phyloP scores from a whole-genome alignment of 495 filamentous ascomycete species.

The Penicillium crystallinum region DNA sequence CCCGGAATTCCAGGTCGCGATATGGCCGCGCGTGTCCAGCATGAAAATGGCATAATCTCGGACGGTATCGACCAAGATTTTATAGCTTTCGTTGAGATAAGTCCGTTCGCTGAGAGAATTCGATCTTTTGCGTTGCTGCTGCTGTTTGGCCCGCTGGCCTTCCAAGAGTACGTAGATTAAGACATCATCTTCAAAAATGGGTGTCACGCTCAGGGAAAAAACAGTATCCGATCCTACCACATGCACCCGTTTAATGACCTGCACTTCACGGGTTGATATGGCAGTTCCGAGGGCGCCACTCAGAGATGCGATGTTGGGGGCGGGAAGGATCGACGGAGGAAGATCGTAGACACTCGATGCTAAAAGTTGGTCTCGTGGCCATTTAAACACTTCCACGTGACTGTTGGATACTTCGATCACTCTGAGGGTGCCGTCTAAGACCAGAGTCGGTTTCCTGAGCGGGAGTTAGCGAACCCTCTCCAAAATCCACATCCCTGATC shows the following conservation, averaged over 20 bases:
- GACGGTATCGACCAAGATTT: slow-evolving; percentile 57
- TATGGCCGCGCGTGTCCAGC: slow-evolving; percentile 52
- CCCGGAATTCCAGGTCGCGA: slow-evolving; percentile 59
- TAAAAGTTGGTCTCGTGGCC: slow-evolving; percentile 35
- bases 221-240: slow-evolving; percentile 18
- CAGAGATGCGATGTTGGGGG: slow-evolving; percentile 33
- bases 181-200: slow-evolving; percentile 42
- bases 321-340: slow-evolving; percentile 29
- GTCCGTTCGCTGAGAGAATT: slow-evolving; percentile 32
- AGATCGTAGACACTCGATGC: slow-evolving; percentile 40
- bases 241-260: slow-evolving; percentile 28
- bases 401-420: slow-evolving; percentile 48
- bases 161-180: slow-evolving; percentile 48
- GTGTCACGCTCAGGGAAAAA: slow-evolving; percentile 44
- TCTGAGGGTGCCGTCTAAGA: slow-evolving; percentile 43
- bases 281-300: slow-evolving; percentile 43
- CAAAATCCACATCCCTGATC: no score
- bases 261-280: slow-evolving; percentile 28
- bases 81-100: slow-evolving; percentile 54
- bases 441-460: slow-evolving; percentile 35
- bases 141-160: slow-evolving; percentile 29
- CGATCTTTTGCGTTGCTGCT: slow-evolving; percentile 1
- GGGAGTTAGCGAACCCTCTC: neutral
- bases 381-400: slow-evolving; percentile 36
- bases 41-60: slow-evolving; percentile 68